Evolutionary conservation across 495 filamentous ascomycete genomes (phyloP).

Genomic region (Parathielavia hyrcaniae): DNA sequence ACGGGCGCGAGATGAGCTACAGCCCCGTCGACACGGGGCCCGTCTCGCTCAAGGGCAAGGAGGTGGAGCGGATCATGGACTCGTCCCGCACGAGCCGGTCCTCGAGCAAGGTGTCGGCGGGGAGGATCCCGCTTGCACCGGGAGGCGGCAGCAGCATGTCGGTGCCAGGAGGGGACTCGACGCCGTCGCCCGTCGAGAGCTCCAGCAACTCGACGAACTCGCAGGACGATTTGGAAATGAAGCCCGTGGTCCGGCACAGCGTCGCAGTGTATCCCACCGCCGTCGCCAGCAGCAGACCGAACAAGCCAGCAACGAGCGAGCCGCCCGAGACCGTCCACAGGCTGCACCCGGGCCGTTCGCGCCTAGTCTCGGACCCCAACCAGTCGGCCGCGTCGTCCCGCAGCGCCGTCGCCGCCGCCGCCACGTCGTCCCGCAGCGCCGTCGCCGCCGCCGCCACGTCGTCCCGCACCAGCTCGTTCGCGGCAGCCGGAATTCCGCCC

Average conservation of each 20-base stretch:
- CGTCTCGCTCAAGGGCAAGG: constrained; percentile 31
- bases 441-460: too few species aligned
- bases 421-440: constrained; percentile 8
- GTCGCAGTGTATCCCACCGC: neutral
- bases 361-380: constrained; percentile 27
- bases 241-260: constrained; percentile 18
- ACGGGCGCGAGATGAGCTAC: constrained; percentile 22
- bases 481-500: constrained; percentile 27
- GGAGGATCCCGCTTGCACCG: constrained; percentile 12
- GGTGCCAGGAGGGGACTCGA: constrained; percentile 9
- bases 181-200: constrained; percentile 24
- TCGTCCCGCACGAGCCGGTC: constrained; percentile 27
- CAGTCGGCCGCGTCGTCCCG: constrained; percentile 6
- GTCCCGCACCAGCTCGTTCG: constrained; percentile 13
- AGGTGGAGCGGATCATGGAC: constrained; percentile 27
- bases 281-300: neutral
- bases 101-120: constrained; percentile 27
- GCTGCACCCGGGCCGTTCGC: constrained; percentile 29
- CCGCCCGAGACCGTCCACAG: constrained; percentile 24
- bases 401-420: neutral
- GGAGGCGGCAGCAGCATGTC: neutral
- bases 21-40: constrained; percentile 16
- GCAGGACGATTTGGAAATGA: constrained; percentile 35
- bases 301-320: constrained; percentile 19
- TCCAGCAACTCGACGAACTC: constrained; percentile 34